phyloP scores from a whole-genome alignment of 2,329 filamentous ascomycete genomes.

The Sphaerostilbella broomeana region DNA sequence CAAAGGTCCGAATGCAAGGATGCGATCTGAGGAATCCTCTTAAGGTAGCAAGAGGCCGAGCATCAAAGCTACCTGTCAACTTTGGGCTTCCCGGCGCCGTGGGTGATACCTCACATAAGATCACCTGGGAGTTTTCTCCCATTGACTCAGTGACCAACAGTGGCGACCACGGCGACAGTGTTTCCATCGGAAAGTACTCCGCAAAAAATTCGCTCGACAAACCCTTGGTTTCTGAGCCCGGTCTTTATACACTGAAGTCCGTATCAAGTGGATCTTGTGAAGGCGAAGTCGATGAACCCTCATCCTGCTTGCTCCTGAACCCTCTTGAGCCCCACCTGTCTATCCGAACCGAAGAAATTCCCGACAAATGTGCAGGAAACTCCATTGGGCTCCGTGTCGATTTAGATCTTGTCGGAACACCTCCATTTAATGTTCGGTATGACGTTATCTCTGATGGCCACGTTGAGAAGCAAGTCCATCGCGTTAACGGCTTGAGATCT shows the following conservation, averaged over 20 bases:
- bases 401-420: constrained; percentile 83
- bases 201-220: constrained; percentile 57
- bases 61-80: constrained; percentile 61
- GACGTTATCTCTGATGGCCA: constrained; percentile 59
- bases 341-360: constrained; percentile 71
- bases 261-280: constrained; percentile 75
- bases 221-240: constrained; percentile 66
- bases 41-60: constrained; percentile 71
- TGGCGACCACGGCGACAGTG: constrained; percentile 60
- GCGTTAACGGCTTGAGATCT: constrained; percentile 65
- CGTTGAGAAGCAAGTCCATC: constrained; percentile 47
- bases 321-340: constrained; percentile 77
- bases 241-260: constrained; percentile 78
- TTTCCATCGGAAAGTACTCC: constrained; percentile 50
- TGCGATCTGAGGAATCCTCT: constrained; percentile 77
- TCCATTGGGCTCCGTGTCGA: constrained; percentile 86
- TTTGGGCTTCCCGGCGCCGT: constrained; percentile 56
- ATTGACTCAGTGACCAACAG: constrained; percentile 61
- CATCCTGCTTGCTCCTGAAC: constrained; percentile 87
- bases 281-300: constrained; percentile 86
- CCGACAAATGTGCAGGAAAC: constrained; percentile 91
- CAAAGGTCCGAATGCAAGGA: constrained; percentile 61
- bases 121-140: constrained; percentile 79
- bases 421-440: constrained; percentile 81
- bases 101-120: constrained; percentile 59